These are phyloP conservation scores for Neofusicoccum cordaticola DNA, from an alignment of 2,329 filamentous ascomycete species.

Conservation along the genomic window DNA sequence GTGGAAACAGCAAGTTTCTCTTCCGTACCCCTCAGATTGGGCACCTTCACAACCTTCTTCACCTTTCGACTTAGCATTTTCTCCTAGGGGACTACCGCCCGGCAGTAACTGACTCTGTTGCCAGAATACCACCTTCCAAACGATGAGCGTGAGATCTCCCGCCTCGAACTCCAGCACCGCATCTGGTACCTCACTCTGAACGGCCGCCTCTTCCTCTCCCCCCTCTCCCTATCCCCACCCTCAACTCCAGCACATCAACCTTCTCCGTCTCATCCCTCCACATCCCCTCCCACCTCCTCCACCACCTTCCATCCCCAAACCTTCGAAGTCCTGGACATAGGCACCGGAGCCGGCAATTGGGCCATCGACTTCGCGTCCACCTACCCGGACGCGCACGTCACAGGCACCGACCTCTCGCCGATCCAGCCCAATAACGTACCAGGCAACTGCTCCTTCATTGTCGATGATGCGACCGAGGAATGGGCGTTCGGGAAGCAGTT, in stretches of 20 bases:
- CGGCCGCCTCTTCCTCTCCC: conserved; percentile 19
- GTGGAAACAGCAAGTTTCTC: not conserved
- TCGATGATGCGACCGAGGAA: conserved; percentile 37
- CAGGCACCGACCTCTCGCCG: conserved; percentile 31
- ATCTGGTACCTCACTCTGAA: conserved; percentile 25
- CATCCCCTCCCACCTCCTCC: not conserved
- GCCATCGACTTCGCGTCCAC: conserved; percentile 20
- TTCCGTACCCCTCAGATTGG: not conserved
- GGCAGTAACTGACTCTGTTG: not conserved
- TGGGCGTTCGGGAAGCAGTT: conserved; percentile 55
- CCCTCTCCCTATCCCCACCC: not conserved
- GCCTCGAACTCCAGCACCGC: conserved; percentile 23
- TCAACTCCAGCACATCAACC: not conserved
- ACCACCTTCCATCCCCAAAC: not conserved
- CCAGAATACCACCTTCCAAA: not conserved
- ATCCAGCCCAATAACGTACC: conserved; percentile 26
- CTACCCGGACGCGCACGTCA: conserved; percentile 21
- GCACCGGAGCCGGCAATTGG: not conserved
- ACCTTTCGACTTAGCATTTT: too few species aligned
- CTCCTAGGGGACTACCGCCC: too few species aligned
- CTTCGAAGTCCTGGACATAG: not conserved
- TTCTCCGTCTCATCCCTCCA: not conserved
- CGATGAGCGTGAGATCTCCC: not conserved
- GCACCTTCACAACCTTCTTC: not conserved
- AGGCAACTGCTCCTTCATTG: conserved; percentile 26